Percentiles rank a stretch among this genome's conserved stretches.
Conservation (phyloP, 106 monocot species). For the Amphibolis antarctica region DNA sequence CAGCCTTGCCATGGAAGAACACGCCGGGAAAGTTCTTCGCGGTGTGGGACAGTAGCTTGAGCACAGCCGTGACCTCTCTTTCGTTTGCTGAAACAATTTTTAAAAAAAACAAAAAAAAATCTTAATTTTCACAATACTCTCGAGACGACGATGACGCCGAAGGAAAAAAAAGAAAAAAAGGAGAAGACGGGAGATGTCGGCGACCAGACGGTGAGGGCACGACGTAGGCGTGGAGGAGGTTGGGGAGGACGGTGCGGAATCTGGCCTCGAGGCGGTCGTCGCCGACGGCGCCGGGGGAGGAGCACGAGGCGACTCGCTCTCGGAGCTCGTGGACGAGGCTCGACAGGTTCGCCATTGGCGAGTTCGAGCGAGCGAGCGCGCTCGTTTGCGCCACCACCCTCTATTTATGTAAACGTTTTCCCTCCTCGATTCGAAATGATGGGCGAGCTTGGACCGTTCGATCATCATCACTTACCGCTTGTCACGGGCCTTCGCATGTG, state of each 20-base stretch:
- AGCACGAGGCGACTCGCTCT: constrained; percentile 63
- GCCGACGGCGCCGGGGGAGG: constrained; percentile 14
- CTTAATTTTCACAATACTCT: background rate
- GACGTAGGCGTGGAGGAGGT: constrained; percentile 86
- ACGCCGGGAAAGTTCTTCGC: constrained; percentile 86
- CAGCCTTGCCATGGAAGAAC: constrained; percentile 66
- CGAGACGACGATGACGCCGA: background rate
- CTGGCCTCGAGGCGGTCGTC: constrained; percentile 61
- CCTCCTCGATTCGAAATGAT: background rate
- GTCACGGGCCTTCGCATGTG: too few species aligned
- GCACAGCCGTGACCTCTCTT: constrained; percentile 75
- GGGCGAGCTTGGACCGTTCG: background rate
- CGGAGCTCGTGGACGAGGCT: constrained; percentile 76
- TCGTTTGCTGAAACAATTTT: constrained; percentile 38
- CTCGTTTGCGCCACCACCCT: background rate
- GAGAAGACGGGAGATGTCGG: background rate
- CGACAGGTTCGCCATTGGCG: constrained; percentile 62
- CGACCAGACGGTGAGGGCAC: constrained; percentile 64
- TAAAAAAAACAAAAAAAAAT: background rate
- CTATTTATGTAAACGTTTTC: background rate
- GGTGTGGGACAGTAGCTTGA: constrained; percentile 62
- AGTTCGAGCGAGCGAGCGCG: background rate
- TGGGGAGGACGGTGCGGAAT: constrained; percentile 77
- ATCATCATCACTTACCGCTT: too few species aligned
- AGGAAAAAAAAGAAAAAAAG: background rate